A percentile compares a stretch with the other conserved stretches of the same genome.
These are phyloP conservation scores for Myxozyma neotropica DNA, from an alignment of 805 yeast species.

Conservation along the genomic window DNA sequence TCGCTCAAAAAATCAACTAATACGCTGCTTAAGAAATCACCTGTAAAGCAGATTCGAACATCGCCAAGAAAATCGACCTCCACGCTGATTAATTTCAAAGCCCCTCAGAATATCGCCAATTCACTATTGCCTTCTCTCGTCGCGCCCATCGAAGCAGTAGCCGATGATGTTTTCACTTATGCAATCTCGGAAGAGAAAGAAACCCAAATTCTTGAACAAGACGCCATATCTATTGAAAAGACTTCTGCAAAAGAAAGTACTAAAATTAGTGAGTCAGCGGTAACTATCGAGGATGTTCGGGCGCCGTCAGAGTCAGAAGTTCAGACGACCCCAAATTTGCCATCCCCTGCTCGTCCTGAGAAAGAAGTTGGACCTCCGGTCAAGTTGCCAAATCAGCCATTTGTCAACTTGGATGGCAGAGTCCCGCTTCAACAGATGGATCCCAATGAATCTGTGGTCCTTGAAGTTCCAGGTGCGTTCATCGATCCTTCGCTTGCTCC, in stretches of 20 bases:
- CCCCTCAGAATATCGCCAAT: no score
- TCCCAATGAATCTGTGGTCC: slow-evolving; percentile 1
- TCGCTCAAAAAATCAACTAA: not conserved
- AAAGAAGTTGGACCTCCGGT: not conserved
- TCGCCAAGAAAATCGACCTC: not conserved
- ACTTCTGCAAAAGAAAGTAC: no score
- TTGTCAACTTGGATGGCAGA: not conserved
- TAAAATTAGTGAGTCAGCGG: no score
- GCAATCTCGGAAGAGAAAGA: no score
- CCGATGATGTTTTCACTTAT: no score
- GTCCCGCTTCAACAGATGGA: not conserved
- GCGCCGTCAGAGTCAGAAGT: no score
- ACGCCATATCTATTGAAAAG: no score
- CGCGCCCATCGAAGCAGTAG: no score
- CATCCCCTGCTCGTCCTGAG: not conserved
- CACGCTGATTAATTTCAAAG: not conserved
- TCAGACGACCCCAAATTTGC: no score
- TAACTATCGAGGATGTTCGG: no score
- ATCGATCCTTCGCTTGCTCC: slow-evolving; percentile 5
- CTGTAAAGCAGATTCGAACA: not conserved
- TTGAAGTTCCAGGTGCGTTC: not conserved
- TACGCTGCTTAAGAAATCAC: not conserved
- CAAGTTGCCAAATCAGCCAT: not conserved
- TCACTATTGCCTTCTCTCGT: no score
- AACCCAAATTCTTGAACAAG: no score